These are phyloP conservation scores for Cladosporium sp. DNA, from an alignment of 2,329 filamentous ascomycete genomes.

Conservation along the genomic window DNA sequence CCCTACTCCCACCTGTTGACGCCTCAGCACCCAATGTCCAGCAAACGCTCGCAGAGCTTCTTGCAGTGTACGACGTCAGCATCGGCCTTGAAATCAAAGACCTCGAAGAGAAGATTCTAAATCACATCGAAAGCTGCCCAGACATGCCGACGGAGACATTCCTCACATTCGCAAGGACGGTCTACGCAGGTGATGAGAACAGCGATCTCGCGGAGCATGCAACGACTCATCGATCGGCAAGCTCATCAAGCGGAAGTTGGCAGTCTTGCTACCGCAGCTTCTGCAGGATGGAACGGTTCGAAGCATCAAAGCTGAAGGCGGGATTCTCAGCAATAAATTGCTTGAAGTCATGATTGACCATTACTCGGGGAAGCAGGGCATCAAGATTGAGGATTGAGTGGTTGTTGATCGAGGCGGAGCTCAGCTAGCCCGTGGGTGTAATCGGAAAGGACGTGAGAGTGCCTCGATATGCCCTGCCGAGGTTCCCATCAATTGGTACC, in stretches of 20 bases:
- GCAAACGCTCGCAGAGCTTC: not conserved
- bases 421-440: too few species aligned
- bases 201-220: not conserved
- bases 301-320: not conserved
- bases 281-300: not conserved
- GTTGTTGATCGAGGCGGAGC: too few species aligned
- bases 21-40: not conserved
- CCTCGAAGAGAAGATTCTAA: not conserved
- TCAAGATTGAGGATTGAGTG: not conserved
- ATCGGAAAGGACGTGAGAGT: too few species aligned
- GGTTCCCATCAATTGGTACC: too few species aligned
- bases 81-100: not conserved
- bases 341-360: conserved; percentile 5
- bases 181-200: not conserved
- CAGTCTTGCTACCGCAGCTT: not conserved
- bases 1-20: not conserved
- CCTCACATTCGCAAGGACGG: not conserved
- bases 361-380: not conserved
- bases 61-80: conserved; percentile 5
- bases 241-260: conserved; percentile 9
- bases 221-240: not conserved
- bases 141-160: not conserved
- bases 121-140: not conserved
- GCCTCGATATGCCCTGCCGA: too few species aligned
- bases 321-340: not conserved